phyloP scores from a whole-genome alignment of 805 yeast species.

The Myxozyma melibiosi region DNA sequence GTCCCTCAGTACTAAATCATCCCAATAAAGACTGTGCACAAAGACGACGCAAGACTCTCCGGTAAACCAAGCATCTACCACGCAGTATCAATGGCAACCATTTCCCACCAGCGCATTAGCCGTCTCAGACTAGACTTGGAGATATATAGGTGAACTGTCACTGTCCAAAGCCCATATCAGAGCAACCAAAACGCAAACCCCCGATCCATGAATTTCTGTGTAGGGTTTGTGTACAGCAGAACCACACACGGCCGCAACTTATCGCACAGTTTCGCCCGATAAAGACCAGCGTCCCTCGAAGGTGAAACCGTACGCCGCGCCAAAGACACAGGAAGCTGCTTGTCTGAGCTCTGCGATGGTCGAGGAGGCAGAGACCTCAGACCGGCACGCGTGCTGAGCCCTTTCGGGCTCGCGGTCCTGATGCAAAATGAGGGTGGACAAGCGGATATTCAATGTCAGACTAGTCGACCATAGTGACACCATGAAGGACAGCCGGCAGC shows the following conservation, averaged over 20 bases:
- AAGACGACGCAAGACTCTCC: conserved; percentile 13
- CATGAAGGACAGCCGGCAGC: background rate
- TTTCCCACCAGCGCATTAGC: conserved; percentile 6
- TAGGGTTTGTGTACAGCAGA: background rate
- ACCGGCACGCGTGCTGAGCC: conserved; percentile 1
- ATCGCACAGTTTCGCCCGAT: background rate
- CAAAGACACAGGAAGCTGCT: background rate
- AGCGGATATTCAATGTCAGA: conserved; percentile 11
- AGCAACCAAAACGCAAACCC: background rate
- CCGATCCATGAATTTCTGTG: no score
- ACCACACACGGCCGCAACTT: background rate
- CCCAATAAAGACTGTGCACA: conserved; percentile 1
- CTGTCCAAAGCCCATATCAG: background rate
- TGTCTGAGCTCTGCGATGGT: conserved; percentile 7
- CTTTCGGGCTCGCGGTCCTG: background rate
- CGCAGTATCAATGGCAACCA: background rate
- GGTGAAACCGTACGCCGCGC: background rate
- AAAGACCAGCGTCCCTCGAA: background rate
- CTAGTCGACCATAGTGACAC: no score
- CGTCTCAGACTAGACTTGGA: conserved; percentile 9
- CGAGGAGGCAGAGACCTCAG: background rate
- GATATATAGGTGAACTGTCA: background rate
- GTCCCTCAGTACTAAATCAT: no score
- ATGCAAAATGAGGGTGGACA: background rate
- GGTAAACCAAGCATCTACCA: conserved; percentile 2